Percentiles rank a stretch among this genome's conserved stretches.
These are phyloP conservation scores for Daldinia childiae DNA, from an alignment of 495 filamentous ascomycete species.

Conservation along the genomic window DNA sequence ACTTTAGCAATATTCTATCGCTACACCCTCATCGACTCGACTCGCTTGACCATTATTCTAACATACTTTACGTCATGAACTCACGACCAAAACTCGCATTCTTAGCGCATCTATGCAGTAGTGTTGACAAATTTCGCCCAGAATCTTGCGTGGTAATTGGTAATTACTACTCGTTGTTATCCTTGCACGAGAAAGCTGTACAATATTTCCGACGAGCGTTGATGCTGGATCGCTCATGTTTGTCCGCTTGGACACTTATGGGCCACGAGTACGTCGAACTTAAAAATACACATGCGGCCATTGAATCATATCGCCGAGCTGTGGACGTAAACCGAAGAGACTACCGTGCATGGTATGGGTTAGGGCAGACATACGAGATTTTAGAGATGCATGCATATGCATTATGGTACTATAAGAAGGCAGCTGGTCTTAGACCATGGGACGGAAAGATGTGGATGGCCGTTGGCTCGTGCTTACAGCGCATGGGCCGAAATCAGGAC, in stretches of 20 bases:
- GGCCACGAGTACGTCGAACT: conserved; percentile 99
- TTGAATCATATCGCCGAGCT: conserved; percentile 94
- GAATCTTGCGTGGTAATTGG: conserved; percentile 97
- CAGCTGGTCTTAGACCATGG: conserved; percentile 87
- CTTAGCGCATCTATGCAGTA: conserved; percentile 86
- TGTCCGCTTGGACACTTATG: conserved; percentile 98
- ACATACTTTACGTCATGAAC: conserved; percentile 94
- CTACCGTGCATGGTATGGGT: conserved; percentile 97
- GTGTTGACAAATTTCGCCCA: conserved; percentile 93
- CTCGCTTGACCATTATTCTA: conserved; percentile 91
- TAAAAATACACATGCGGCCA: conserved; percentile 98
- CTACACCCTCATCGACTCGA: conserved; percentile 89
- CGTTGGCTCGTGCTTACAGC: conserved; percentile 87
- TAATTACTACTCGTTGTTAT: conserved; percentile 94
- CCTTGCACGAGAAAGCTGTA: conserved; percentile 96
- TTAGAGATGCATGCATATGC: conserved; percentile 98
- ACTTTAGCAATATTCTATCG: conserved; percentile 83
- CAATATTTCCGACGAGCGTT: conserved; percentile 97
- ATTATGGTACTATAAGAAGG: conserved; percentile 96
- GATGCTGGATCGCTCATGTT: conserved; percentile 90
- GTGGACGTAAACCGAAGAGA: conserved; percentile 97
- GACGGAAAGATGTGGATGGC: conserved; percentile 99
- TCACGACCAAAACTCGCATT: conserved; percentile 88
- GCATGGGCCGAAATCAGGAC: conserved; percentile 81
- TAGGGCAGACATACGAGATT: conserved; percentile 97